These are phyloP conservation scores for Zangia roseola DNA, from an alignment of 768 basidiomycete species.

Conservation along the genomic window DNA sequence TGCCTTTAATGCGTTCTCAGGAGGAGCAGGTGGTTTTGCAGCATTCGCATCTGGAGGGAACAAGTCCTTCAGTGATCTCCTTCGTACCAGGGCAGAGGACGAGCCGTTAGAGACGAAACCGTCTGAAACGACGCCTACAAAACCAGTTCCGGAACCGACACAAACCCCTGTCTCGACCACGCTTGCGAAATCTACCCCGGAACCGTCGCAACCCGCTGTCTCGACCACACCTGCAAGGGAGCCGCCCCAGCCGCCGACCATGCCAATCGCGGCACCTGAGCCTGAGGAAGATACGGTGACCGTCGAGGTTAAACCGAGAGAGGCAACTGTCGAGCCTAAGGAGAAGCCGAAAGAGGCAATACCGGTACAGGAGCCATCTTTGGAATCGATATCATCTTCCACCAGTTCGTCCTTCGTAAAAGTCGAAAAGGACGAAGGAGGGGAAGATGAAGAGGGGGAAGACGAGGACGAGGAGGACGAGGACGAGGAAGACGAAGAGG, in stretches of 20 bases:
- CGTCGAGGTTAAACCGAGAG: slow-evolving; percentile 1
- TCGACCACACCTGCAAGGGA: slow-evolving; percentile 14
- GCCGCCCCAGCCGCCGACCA: background rate
- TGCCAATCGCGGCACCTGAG: background rate
- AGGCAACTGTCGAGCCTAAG: slow-evolving; percentile 1
- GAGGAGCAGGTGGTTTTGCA: slow-evolving; percentile 45
- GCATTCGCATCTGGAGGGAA: slow-evolving; percentile 47
- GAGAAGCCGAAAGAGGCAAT: slow-evolving; percentile 9
- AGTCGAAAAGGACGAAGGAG: slow-evolving; percentile 30
- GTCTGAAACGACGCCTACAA: slow-evolving; percentile 17
- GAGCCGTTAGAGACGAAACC: slow-evolving; percentile 19
- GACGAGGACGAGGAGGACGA: slow-evolving; percentile 24
- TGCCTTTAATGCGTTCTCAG: slow-evolving; percentile 30
- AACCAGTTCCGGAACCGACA: background rate
- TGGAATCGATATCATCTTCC: slow-evolving; percentile 41
- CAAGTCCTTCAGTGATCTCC: slow-evolving; percentile 62
- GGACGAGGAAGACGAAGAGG: background rate
- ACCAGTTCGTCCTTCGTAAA: slow-evolving; percentile 44
- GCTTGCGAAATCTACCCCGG: background rate
- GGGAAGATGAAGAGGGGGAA: slow-evolving; percentile 31
- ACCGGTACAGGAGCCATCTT: slow-evolving; percentile 14
- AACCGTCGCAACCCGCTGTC: background rate
- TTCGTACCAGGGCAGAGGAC: slow-evolving; percentile 41
- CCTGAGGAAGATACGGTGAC: background rate
- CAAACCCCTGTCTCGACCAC: slow-evolving; percentile 12